Percentiles rank a stretch among this genome's conserved stretches.
phyloP scores from a whole-genome alignment of 495 filamentous ascomycete species.

The Staphylotrichum longicolle region DNA sequence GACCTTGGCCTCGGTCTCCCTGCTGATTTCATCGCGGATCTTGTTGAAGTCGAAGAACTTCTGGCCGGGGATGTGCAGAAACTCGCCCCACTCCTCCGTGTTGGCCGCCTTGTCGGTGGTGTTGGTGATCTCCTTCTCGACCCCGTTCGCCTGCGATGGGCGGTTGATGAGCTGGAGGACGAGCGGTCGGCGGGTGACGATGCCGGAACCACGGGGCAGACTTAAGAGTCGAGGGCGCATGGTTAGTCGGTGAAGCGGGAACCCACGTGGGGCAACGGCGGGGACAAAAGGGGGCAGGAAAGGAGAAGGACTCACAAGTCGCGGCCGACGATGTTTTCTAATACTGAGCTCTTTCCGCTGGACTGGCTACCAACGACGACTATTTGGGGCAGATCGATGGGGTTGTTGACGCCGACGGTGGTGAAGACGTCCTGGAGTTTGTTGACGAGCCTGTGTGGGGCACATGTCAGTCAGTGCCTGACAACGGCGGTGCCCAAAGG shows the following conservation, averaged over 20 bases:
- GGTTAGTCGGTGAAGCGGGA: constrained; percentile 16
- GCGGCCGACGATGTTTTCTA: constrained; percentile 98
- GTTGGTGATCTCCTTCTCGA: constrained; percentile 64
- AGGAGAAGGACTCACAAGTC: constrained; percentile 74
- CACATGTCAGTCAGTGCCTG: constrained; percentile 32
- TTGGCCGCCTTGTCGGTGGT: constrained; percentile 78
- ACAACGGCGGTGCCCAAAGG: constrained; percentile 10
- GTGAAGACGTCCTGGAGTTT: constrained; percentile 99
- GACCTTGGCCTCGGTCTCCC: constrained; percentile 95
- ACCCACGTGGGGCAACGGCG: neutral
- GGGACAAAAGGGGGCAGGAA: constrained; percentile 13
- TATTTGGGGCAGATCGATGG: constrained; percentile 98
- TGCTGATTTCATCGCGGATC: constrained; percentile 96
- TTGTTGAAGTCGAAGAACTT: constrained; percentile 99
- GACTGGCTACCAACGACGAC: constrained; percentile 98
- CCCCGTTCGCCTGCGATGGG: constrained; percentile 67
- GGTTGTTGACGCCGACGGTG: constrained; percentile 97
- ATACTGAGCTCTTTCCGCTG: constrained; percentile 98
- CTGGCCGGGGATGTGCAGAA: constrained; percentile 95
- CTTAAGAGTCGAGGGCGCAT: constrained; percentile 52
- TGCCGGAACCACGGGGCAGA: constrained; percentile 95
- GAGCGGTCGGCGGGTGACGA: constrained; percentile 93
- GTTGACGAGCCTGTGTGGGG: constrained; percentile 78
- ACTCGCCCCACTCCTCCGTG: constrained; percentile 96
- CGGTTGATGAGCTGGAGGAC: constrained; percentile 98